phyloP scores from a whole-genome alignment of 176 grass and related monocot species.

The Olyra latifolia region DNA sequence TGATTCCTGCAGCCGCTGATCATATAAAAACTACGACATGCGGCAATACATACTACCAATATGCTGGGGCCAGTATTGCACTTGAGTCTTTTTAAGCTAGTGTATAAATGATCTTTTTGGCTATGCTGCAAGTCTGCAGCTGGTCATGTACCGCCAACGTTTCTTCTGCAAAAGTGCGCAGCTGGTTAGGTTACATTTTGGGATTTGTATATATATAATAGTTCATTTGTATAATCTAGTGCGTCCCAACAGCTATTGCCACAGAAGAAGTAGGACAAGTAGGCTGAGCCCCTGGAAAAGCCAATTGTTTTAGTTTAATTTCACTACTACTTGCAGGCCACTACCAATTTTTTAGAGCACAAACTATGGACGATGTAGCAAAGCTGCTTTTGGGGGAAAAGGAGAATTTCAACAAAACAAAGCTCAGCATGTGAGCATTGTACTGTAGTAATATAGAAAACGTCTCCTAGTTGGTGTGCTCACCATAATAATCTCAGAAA shows the following conservation, averaged over 20 bases:
- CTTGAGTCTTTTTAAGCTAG: not conserved
- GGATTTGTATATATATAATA: not conserved
- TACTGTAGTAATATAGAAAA: not conserved
- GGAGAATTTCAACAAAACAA: constrained; percentile 24
- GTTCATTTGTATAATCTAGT: constrained; percentile 37
- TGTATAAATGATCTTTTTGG: constrained; percentile 2
- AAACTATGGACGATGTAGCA: constrained; percentile 9
- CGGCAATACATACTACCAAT: constrained; percentile 27
- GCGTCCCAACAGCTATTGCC: constrained; percentile 33
- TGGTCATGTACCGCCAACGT: not conserved
- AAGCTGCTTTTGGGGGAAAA: constrained; percentile 18
- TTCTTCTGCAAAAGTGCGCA: constrained; percentile 30
- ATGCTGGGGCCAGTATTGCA: constrained; percentile 19
- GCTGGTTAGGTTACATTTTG: constrained; percentile 23
- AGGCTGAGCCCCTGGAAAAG: constrained; percentile 4
- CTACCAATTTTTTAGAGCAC: constrained; percentile 20
- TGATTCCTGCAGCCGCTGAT: constrained; percentile 45
- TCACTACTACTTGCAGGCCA: constrained; percentile 20
- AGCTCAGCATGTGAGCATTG: not conserved
- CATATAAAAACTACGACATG: constrained; percentile 36
- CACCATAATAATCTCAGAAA: not conserved
- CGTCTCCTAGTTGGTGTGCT: not conserved
- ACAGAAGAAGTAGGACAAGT: constrained; percentile 31
- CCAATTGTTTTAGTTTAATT: constrained; percentile 32
- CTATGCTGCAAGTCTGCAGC: constrained; percentile 10